A percentile compares a stretch with the other conserved stretches of the same genome.
Evolutionary conservation across 352 stramenopile species (phyloP).

Genomic region (Blastocystis sp.): DNA sequence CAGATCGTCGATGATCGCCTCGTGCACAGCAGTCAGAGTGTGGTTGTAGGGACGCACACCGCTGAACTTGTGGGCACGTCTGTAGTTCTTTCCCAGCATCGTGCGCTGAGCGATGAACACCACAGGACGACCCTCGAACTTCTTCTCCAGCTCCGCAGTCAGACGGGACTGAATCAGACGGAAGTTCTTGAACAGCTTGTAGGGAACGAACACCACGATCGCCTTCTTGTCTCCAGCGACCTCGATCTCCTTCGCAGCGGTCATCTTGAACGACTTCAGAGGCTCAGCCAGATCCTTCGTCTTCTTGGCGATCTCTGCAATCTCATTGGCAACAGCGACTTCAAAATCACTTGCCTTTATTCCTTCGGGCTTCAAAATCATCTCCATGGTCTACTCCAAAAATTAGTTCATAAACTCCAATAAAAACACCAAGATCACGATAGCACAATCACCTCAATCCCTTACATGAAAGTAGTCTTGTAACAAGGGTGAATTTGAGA

Average conservation of each 20-base stretch:
- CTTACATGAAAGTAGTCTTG: neutral
- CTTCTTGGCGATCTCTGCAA: constrained; percentile 50
- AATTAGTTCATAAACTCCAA: neutral
- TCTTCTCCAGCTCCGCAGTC: constrained; percentile 98
- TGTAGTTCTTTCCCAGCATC: constrained; percentile 94
- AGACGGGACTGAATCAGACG: constrained; percentile 96
- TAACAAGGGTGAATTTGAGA: constrained; percentile 33
- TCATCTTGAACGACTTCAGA: constrained; percentile 50
- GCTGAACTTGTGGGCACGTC: constrained; percentile 84
- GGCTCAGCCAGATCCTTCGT: constrained; percentile 47
- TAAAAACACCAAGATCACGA: neutral
- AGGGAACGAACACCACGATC: constrained; percentile 97
- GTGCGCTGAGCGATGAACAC: constrained; percentile 97
- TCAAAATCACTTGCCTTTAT: constrained; percentile 17
- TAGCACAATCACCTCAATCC: neutral
- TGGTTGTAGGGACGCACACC: constrained; percentile 87
- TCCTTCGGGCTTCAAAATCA: constrained; percentile 39
- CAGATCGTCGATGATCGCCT: constrained; percentile 94
- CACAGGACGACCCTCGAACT: constrained; percentile 95
- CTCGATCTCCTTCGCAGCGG: constrained; percentile 93
- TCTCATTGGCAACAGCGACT: constrained; percentile 31
- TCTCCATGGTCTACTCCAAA: constrained; percentile 37
- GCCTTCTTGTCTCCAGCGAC: constrained; percentile 84
- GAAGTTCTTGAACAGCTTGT: constrained; percentile 90
- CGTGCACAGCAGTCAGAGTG: constrained; percentile 95